phyloP scores from a whole-genome alignment of 352 stramenopile genomes.

The Phytophthora nicotianae region DNA sequence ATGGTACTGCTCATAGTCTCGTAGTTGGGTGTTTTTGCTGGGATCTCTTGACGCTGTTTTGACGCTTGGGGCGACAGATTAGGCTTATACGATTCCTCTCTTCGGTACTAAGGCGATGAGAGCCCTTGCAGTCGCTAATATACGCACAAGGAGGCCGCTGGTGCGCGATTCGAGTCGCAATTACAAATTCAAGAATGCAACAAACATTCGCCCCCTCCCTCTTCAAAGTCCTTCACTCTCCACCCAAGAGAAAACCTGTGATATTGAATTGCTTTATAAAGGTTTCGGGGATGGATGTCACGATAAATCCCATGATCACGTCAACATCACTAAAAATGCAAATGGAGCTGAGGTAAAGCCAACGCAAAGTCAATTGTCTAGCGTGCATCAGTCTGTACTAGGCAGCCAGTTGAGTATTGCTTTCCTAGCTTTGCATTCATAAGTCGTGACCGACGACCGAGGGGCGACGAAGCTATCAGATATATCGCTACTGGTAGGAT shows the following conservation, averaged over 20 bases:
- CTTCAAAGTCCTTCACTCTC: slow-evolving; percentile 44
- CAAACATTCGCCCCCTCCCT: slow-evolving; percentile 35
- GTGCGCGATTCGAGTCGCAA: slow-evolving; percentile 1
- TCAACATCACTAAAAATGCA: slow-evolving; percentile 13
- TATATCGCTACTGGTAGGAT: neutral
- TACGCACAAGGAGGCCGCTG: neutral
- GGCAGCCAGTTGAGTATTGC: too few species aligned
- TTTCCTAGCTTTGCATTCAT: neutral
- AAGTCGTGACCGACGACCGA: neutral
- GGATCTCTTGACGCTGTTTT: slow-evolving; percentile 2
- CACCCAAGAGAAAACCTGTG: slow-evolving; percentile 33
- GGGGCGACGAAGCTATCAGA: neutral
- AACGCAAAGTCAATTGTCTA: neutral
- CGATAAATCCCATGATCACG: slow-evolving; percentile 3
- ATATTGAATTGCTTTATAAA: slow-evolving; percentile 7
- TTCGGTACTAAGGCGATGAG: slow-evolving; percentile 1
- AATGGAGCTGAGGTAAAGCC: neutral
- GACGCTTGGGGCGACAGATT: neutral
- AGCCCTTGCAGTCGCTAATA: neutral
- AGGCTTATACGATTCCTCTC: slow-evolving; percentile 3
- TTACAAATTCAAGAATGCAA: slow-evolving; percentile 16
- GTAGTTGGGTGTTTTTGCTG: neutral
- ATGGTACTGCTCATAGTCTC: slow-evolving; percentile 30
- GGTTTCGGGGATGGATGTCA: slow-evolving; percentile 17
- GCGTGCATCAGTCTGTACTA: too few species aligned